Percentiles rank a stretch among this genome's conserved stretches.
Conservation (phyloP, 176 grass and related monocot species). For the Avena insularis region DNA sequence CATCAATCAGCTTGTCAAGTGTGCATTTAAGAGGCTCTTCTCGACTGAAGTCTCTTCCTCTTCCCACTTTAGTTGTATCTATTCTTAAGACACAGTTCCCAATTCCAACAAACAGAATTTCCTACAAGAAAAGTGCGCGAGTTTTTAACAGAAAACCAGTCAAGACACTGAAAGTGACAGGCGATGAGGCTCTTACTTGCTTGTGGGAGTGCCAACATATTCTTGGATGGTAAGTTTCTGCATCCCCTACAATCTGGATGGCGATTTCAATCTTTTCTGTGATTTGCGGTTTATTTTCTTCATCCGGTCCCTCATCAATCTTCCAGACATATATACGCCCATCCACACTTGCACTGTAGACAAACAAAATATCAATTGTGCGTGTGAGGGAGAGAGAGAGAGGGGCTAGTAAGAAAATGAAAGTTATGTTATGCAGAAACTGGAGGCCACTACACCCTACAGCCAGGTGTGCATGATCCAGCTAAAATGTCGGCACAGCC, state of each 20-base stretch:
- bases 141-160: slow-evolving; percentile 24
- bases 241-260: slow-evolving; percentile 73
- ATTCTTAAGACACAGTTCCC: slow-evolving; percentile 75
- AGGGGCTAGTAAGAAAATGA: background rate
- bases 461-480: background rate
- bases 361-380: slow-evolving; percentile 5
- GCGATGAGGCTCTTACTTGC: slow-evolving; percentile 69
- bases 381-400: background rate
- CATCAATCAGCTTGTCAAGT: slow-evolving; percentile 74
- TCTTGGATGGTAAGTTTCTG: slow-evolving; percentile 83
- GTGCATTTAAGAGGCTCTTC: slow-evolving; percentile 77
- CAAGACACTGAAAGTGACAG: slow-evolving; percentile 22
- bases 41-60: slow-evolving; percentile 68
- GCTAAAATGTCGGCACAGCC: slow-evolving; percentile 7
- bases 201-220: slow-evolving; percentile 99
- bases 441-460: background rate
- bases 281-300: slow-evolving; percentile 89
- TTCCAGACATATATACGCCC: slow-evolving; percentile 94
- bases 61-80: slow-evolving; percentile 80
- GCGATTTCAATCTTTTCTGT: slow-evolving; percentile 82
- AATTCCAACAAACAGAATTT: slow-evolving; percentile 95
- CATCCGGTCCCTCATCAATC: slow-evolving; percentile 87
- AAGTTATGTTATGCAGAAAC: slow-evolving; percentile 29
- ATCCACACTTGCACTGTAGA: slow-evolving; percentile 88
- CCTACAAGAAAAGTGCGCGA: slow-evolving; percentile 48